Percentiles rank a stretch among this genome's conserved stretches.
Conservation (phyloP, 2,329 filamentous ascomycete species). For the Colletotrichum endophyticum region DNA sequence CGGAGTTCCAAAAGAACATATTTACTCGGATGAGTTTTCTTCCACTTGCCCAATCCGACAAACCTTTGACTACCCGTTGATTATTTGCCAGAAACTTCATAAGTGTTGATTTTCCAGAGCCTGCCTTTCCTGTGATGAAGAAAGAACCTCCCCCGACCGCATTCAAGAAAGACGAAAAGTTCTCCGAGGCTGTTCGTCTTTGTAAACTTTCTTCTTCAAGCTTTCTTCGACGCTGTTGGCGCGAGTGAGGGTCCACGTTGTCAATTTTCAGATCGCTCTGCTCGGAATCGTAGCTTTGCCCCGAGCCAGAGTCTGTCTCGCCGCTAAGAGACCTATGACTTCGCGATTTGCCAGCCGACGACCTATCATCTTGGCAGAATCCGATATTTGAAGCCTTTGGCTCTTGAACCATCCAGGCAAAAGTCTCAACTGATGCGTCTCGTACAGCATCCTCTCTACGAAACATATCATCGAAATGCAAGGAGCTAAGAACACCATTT, state of each 20-base stretch:
- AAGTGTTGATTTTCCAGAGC: not conserved
- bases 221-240: not conserved
- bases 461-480: not conserved
- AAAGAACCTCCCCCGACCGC: fast-evolving
- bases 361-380: not conserved
- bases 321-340: fast-evolving
- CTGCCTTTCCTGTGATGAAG: not conserved
- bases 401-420: not conserved
- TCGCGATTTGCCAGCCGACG: not conserved
- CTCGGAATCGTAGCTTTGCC: not conserved
- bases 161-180: not conserved
- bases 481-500: fast-evolving
- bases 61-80: fast-evolving
- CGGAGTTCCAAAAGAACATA: not conserved
- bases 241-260: not conserved
- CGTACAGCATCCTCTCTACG: not conserved
- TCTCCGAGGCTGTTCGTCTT: not conserved
- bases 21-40: fast-evolving
- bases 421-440: not conserved
- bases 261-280: too few species aligned
- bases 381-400: too few species aligned
- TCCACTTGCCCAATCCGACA: fast-evolving
- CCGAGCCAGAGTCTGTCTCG: fast-evolving
- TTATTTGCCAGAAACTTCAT: not conserved
- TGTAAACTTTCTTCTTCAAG: fast-evolving